Conservation (phyloP, 2,329 filamentous ascomycete species). For the Stromatinia cepivora region DNA sequence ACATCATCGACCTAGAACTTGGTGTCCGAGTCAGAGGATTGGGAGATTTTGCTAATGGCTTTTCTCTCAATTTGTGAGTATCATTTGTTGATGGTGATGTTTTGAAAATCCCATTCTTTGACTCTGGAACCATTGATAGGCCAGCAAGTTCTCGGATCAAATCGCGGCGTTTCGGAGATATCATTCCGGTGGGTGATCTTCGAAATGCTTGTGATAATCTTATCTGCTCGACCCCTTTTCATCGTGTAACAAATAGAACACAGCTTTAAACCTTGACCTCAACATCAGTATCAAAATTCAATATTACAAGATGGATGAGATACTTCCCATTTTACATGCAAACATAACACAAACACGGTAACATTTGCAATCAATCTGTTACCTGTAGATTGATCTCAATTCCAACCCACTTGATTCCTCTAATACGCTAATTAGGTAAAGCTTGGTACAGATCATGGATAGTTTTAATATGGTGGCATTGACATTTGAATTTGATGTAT, state of each 20-base stretch:
- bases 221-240: neutral
- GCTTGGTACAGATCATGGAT: neutral
- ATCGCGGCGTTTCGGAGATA: slow-evolving; percentile 1
- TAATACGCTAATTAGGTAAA: neutral
- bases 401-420: neutral
- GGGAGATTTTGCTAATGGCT: neutral
- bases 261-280: neutral
- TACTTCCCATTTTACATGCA: neutral
- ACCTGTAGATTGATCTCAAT: neutral
- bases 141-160: neutral
- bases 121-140: neutral
- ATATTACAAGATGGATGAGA: neutral
- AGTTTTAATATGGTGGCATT: neutral
- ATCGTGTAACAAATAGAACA: neutral
- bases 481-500: no score
- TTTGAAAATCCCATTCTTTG: neutral
- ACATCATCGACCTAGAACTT: neutral
- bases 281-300: neutral
- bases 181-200: slow-evolving; percentile 5
- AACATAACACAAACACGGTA: neutral
- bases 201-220: slow-evolving; percentile 2
- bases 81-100: neutral
- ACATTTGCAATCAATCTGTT: neutral
- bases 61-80: neutral
- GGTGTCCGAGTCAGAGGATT: neutral